Evolutionary conservation across 2,329 filamentous ascomycete genomes (phyloP).

Genomic region (Microdochium trichocladiopsis): DNA sequence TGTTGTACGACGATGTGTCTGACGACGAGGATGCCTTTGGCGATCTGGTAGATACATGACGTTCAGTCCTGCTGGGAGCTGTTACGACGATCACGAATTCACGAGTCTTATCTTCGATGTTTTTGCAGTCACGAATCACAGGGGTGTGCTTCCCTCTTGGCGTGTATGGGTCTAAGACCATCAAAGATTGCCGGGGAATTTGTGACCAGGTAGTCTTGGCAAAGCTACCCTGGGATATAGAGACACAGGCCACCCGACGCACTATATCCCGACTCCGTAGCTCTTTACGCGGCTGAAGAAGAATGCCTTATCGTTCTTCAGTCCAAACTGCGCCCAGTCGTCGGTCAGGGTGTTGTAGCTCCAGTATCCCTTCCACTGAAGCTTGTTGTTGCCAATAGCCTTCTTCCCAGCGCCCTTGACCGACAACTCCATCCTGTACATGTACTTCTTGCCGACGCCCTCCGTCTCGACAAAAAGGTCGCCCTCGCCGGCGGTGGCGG

Average conservation of each 20-base stretch:
- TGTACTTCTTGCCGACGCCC: conserved; percentile 70
- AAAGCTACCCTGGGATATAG: no score
- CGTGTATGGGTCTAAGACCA: background rate
- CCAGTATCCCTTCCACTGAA: conserved; percentile 85
- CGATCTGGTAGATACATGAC: background rate
- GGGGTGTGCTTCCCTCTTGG: background rate
- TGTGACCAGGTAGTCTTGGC: no score
- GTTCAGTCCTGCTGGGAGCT: background rate
- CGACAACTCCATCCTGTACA: conserved; percentile 74
- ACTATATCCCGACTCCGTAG: conserved; percentile 33
- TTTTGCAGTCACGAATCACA: background rate
- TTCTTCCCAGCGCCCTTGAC: conserved; percentile 58
- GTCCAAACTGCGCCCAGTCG: conserved; percentile 76
- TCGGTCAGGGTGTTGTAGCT: conserved; percentile 85
- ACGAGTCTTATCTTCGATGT: background rate
- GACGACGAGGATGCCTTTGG: conserved; percentile 11
- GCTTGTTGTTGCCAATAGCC: conserved; percentile 70
- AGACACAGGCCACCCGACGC: no score
- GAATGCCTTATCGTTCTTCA: conserved; percentile 58
- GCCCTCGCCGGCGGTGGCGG: conserved; percentile 44
- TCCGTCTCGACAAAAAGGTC: conserved; percentile 82
- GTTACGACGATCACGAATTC: background rate
- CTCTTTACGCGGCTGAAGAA: conserved; percentile 62
- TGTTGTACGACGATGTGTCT: conserved; percentile 65
- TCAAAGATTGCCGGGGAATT: no score